Evolutionary conservation across 805 yeast species (phyloP), one percentile per base, ranked within the genome.

Genomic region (Candida sphagnicola): DNA sequence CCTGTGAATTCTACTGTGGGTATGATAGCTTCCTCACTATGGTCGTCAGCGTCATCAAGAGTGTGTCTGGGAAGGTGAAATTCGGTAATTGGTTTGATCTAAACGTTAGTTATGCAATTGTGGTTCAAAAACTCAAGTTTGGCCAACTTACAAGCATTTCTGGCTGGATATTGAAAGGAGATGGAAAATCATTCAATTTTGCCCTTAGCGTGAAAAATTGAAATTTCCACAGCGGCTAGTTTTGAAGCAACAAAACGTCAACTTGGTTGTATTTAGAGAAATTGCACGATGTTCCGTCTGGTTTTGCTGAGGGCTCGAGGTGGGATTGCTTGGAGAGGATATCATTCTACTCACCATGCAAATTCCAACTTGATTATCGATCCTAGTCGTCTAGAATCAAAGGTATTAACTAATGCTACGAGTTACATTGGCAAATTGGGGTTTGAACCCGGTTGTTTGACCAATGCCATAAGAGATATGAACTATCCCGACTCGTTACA

Each of bases 401-500:
- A 59, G 32, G 65, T 80, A 21, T 54, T 67, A 37, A 47, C 55
- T 29, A 59, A 61, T 40, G 61, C 74, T 1, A 37, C 66, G 8
- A 62, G 57, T 16, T 54, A 53, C 37, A 75, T 81, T 19, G 84
- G 85, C 5, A 47, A 53, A 29, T 58, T 52, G 36, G 87, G 87
- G 4, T 80, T 81, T 57, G 52, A 62, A 16, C 58, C 64, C 15
- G 56, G 52, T 34, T 72, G 83, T 24, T 61, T 82, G 3, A 61
- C 70, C 3, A 59, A 65, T 29, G 78, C 81, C 13, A 67, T 75
- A 12, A 63, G 80, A 30, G 61, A 67, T 25, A 56, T 67, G 46
- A 72, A 74, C 4, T 73, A 74, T 49, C 65, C 75, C 34, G 87
- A 82, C 62, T 75, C 53, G 42, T 70, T 74, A 10, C 64, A 58